phyloP scores from a whole-genome alignment of 768 basidiomycete species.

The Albatrellus ellisii region DNA sequence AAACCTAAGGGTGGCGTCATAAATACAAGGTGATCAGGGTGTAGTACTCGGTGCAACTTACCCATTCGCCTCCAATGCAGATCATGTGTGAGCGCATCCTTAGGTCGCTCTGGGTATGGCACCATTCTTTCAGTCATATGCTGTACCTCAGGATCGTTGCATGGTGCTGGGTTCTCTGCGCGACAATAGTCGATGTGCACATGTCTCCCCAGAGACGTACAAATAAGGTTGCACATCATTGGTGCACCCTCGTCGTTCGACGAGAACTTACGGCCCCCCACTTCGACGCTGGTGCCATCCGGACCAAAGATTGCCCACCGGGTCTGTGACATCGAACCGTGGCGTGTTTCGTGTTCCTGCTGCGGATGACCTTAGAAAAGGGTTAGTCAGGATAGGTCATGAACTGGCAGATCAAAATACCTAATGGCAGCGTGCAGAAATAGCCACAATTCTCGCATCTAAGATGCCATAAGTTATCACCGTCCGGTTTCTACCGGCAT shows the following conservation, averaged over 20 bases:
- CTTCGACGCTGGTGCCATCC: slow-evolving; percentile 34
- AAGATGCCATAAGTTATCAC: neutral
- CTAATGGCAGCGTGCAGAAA: slow-evolving; percentile 42
- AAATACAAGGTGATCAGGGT: neutral
- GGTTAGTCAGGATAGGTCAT: neutral
- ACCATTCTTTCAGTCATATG: slow-evolving; percentile 30
- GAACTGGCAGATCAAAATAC: slow-evolving; percentile 18
- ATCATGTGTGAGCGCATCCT: slow-evolving; percentile 41
- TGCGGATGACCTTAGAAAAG: slow-evolving; percentile 37
- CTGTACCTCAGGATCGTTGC: slow-evolving; percentile 30
- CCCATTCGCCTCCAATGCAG: slow-evolving; percentile 49
- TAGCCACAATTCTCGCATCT: slow-evolving; percentile 47
- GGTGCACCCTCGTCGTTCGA: slow-evolving; percentile 44
- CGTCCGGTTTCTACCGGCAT: neutral
- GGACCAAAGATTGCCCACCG: slow-evolving; percentile 44
- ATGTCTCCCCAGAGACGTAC: slow-evolving; percentile 42
- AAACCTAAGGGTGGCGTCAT: slow-evolving; percentile 28
- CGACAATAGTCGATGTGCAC: slow-evolving; percentile 45
- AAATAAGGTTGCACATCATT: slow-evolving; percentile 49
- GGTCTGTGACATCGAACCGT: slow-evolving; percentile 49
- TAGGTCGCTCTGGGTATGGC: slow-evolving; percentile 33
- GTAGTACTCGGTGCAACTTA: slow-evolving; percentile 15
- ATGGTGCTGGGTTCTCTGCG: slow-evolving; percentile 22
- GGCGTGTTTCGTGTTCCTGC: slow-evolving; percentile 46
- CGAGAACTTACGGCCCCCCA: slow-evolving; percentile 42